These are phyloP conservation scores for Barnettozyma vustinii DNA, from an alignment of 805 yeast species.

Conservation along the genomic window DNA sequence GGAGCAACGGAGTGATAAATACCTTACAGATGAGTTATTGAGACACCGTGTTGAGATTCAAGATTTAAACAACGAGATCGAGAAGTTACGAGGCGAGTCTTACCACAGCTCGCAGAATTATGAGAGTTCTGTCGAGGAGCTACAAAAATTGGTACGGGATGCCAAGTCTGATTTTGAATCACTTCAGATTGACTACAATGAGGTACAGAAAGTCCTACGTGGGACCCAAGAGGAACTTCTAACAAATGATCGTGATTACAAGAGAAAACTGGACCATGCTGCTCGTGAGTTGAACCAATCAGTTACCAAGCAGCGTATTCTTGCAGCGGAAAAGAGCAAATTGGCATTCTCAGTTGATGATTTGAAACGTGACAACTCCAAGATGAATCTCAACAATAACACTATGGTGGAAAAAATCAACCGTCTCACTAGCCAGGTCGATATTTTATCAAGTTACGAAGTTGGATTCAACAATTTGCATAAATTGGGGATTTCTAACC, in stretches of 20 bases:
- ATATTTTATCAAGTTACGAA: constrained; percentile 29
- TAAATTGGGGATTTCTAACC: constrained; percentile 38
- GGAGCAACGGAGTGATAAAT: constrained; percentile 4
- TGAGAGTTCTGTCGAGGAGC: constrained; percentile 11
- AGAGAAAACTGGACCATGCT: constrained; percentile 28
- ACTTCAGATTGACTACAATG: constrained; percentile 22
- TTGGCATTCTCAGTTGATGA: constrained; percentile 37
- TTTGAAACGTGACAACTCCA: constrained; percentile 32
- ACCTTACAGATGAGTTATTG: constrained; percentile 10
- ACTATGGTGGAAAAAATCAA: constrained; percentile 35
- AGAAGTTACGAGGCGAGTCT: constrained; percentile 11
- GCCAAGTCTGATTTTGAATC: constrained; percentile 15
- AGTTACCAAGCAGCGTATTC: constrained; percentile 37
- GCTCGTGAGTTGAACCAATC: constrained; percentile 35
- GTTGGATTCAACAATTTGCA: constrained; percentile 39
- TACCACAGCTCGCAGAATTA: constrained; percentile 9
- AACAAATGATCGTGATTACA: constrained; percentile 30
- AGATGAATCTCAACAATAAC: constrained; percentile 32
- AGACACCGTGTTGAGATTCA: constrained; percentile 12
- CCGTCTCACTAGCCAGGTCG: constrained; percentile 23
- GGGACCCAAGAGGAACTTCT: constrained; percentile 17
- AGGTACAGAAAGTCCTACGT: constrained; percentile 21
- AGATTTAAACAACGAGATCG: constrained; percentile 16
- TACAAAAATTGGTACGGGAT: constrained; percentile 11
- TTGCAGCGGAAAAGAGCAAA: constrained; percentile 40